Conservation (phyloP, 2,329 filamentous ascomycete genomes). For the Hysterium pulicare region DNA sequence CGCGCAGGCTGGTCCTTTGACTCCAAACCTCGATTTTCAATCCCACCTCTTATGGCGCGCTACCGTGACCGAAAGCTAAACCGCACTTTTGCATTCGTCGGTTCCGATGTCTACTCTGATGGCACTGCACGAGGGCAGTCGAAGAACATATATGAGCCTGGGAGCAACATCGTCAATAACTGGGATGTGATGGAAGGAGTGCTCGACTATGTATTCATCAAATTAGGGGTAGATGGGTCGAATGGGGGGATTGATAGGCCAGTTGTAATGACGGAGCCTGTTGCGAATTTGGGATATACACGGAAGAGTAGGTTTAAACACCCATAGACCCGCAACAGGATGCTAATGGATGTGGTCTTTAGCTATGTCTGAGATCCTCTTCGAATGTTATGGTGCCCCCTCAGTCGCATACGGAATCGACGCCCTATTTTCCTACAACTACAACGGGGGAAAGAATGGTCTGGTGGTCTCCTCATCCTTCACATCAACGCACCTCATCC, state of each 20-base stretch:
- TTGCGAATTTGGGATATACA: constrained; percentile 86
- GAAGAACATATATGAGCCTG: constrained; percentile 84
- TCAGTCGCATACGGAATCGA: constrained; percentile 93
- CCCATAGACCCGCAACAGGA: constrained; percentile 2
- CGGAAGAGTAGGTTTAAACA: constrained; percentile 66
- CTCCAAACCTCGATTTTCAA: constrained; percentile 68
- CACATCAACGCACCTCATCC: constrained; percentile 91
- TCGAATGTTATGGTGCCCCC: constrained; percentile 90
- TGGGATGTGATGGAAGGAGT: constrained; percentile 98
- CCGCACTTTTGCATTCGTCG: constrained; percentile 88
- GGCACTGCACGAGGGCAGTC: constrained; percentile 89
- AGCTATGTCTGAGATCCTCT: constrained; percentile 97
- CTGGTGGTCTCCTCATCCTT: constrained; percentile 89
- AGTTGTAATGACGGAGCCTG: constrained; percentile 91
- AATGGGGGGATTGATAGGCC: constrained; percentile 77
- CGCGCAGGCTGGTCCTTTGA: constrained; percentile 98
- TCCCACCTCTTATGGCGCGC: constrained; percentile 89
- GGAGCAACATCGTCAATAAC: constrained; percentile 88
- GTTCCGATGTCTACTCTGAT: constrained; percentile 89
- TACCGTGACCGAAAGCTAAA: constrained; percentile 93
- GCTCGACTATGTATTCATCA: constrained; percentile 91
- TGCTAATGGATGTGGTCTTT: constrained; percentile 21
- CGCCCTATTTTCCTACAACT: constrained; percentile 89
- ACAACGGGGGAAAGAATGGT: constrained; percentile 85
- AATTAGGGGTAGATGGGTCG: constrained; percentile 77